Evolutionary conservation across 2,329 filamentous ascomycete species (phyloP).

Genomic region (Zarea fungicola): DNA sequence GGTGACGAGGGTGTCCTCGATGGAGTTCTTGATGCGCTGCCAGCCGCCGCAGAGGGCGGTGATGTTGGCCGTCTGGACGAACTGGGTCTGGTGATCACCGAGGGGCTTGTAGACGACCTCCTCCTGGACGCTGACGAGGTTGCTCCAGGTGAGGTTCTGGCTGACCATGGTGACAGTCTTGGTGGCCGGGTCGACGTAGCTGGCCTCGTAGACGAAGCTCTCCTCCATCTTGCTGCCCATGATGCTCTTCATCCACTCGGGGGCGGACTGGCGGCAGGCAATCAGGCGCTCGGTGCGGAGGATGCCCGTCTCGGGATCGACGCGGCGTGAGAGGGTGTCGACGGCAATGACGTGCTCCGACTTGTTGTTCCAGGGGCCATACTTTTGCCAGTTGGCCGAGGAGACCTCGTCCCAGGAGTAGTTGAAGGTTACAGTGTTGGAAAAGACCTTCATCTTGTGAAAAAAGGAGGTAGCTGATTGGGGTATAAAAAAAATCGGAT

Average conservation of each 20-base stretch:
- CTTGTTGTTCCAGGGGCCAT: slow-evolving; percentile 98
- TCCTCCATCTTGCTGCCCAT: slow-evolving; percentile 70
- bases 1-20: slow-evolving; percentile 86
- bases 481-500: background rate
- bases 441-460: slow-evolving; percentile 83
- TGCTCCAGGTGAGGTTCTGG: slow-evolving; percentile 88
- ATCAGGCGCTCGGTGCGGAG: slow-evolving; percentile 59
- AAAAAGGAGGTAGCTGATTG: background rate
- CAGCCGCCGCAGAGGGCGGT: slow-evolving; percentile 93
- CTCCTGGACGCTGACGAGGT: slow-evolving; percentile 87
- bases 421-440: slow-evolving; percentile 82
- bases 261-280: slow-evolving; percentile 58
- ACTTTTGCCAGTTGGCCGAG: slow-evolving; percentile 96
- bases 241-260: slow-evolving; percentile 74
- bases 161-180: slow-evolving; percentile 96
- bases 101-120: slow-evolving; percentile 79
- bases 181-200: slow-evolving; percentile 77
- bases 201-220: slow-evolving; percentile 89
- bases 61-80: slow-evolving; percentile 85
- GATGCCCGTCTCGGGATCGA: slow-evolving; percentile 53
- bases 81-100: slow-evolving; percentile 60
- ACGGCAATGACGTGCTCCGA: slow-evolving; percentile 95
- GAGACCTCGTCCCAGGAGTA: slow-evolving; percentile 99
- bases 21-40: slow-evolving; percentile 94
- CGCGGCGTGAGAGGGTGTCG: slow-evolving; percentile 74